These are phyloP conservation scores for Daldinia grandis DNA, from an alignment of 495 filamentous ascomycete genomes.

Conservation along the genomic window DNA sequence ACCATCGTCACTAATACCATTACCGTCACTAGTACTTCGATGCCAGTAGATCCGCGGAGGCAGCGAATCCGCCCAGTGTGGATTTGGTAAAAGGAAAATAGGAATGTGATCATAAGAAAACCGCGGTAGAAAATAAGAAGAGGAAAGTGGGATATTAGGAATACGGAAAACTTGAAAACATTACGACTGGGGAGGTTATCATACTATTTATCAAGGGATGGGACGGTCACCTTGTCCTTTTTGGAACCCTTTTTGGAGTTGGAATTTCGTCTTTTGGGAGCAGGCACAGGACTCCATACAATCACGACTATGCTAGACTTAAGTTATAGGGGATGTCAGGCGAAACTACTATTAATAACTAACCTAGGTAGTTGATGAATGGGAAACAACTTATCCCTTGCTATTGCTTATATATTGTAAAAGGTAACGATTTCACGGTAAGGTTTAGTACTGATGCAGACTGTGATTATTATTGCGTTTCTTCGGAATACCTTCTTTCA, in stretches of 20 bases:
- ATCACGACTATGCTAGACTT: background rate
- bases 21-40: constrained; percentile 19
- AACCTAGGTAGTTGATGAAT: too few relatives aligned
- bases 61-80: constrained; percentile 39
- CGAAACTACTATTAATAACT: constrained; percentile 13
- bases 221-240: constrained; percentile 9
- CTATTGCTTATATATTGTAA: background rate
- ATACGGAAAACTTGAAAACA: background rate
- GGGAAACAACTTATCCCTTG: background rate
- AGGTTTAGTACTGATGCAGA: background rate
- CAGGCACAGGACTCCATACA: background rate
- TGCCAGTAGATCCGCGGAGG: constrained; percentile 32
- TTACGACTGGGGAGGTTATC: constrained; percentile 8
- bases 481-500: background rate
- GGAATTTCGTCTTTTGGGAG: constrained; percentile 20
- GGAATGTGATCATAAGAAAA: background rate
- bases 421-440: background rate
- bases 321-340: constrained; percentile 8
- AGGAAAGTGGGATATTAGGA: background rate
- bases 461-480: background rate
- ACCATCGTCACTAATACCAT: too few relatives aligned
- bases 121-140: background rate
- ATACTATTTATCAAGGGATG: constrained; percentile 24
- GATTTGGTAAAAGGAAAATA: constrained; percentile 35
- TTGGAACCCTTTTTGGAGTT: constrained; percentile 25